These are phyloP conservation scores for Epichloe sibirici DNA, from an alignment of 2,329 filamentous ascomycete genomes.

Conservation along the genomic window DNA sequence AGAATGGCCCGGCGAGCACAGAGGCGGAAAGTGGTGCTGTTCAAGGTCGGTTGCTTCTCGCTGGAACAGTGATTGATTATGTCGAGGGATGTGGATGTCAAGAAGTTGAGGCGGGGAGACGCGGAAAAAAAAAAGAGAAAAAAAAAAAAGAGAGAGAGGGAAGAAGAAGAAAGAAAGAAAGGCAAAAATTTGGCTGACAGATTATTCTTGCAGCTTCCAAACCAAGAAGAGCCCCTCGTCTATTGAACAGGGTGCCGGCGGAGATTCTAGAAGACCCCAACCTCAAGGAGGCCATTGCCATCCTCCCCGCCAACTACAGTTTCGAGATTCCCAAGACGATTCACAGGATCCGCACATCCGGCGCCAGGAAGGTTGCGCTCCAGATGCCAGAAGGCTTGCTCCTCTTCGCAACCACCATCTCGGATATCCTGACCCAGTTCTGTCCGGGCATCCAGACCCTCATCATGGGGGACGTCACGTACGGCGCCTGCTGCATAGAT, in stretches of 20 bases:
- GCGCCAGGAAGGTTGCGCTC: constrained; percentile 74
- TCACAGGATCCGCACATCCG: constrained; percentile 73
- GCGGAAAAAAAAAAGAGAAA: not conserved
- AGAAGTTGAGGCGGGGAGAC: not conserved
- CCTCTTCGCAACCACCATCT: constrained; percentile 93
- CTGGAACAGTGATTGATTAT: not conserved
- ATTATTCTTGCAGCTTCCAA: constrained; percentile 44
- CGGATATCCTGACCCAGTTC: constrained; percentile 89
- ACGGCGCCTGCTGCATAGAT: constrained; percentile 96
- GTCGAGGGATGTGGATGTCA: not conserved
- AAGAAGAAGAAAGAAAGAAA: too few species aligned
- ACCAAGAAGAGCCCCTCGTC: constrained; percentile 59
- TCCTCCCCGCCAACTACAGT: constrained; percentile 91
- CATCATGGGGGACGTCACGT: constrained; percentile 99
- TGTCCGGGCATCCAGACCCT: constrained; percentile 84
- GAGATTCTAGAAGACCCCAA: constrained; percentile 76
- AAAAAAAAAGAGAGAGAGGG: not conserved
- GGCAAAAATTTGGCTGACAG: not conserved
- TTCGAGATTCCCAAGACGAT: constrained; percentile 99
- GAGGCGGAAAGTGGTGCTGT: constrained; percentile 20
- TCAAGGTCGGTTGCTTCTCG: constrained; percentile 35
- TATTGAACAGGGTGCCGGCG: constrained; percentile 82
- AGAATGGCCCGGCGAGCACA: constrained; percentile 20
- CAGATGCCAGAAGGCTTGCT: constrained; percentile 95
- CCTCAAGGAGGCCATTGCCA: constrained; percentile 74